Base-by-base conservation (phyloP, 805 yeast genomes). In the Saitoella complicata region DNA sequence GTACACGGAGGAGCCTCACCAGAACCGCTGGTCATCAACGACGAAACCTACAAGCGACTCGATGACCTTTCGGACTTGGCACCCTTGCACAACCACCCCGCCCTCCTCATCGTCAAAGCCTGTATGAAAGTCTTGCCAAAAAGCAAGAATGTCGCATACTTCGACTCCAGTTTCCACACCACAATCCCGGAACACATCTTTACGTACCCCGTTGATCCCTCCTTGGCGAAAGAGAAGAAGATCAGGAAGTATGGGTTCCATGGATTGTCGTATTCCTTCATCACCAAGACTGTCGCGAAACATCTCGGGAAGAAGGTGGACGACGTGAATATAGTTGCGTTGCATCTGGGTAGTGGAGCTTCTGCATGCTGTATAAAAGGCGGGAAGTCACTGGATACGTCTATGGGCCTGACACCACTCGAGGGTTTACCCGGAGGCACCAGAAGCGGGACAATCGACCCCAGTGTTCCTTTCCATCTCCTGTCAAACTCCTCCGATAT, bases 381-480 rank as follows among this genome's bases (percentile, higher is more conserved):
- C 38, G 53, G 53, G 12, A 41, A 46, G 32, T 50, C 53, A 4
- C 12, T 50, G 21, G 46, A 50, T 34, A 50, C 53, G 10, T 48
- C 53, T n/a, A 50, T 50, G 53, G 53, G 53, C 9, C 48, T 50
- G 8, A 50, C 53, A 5, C 53, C 53, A 5, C 52, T 50, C 4
- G 53, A 50, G 21, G 53, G 53, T 3, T 50, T 50, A 10, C 53
- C 53, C n/a, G 53, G 53, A 5, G 53, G 52, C 7, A 50, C 53
- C 8, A 37, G 53, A 9, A 49, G 52, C n/a, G 53, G 53, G n/a
- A 40, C 46, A 11, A 35, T 50, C 29, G 53, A 50, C 29, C 53
- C 53, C 2, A 48, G 52, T 13, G 44, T 49, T 6, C 46, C 49
- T 21, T 50, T 50, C 48, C 53, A 50, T 33, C 46, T 45, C 32